Base-by-base conservation (phyloP, 768 basidiomycete genomes). In the Hygrophorus pudorinus region DNA sequence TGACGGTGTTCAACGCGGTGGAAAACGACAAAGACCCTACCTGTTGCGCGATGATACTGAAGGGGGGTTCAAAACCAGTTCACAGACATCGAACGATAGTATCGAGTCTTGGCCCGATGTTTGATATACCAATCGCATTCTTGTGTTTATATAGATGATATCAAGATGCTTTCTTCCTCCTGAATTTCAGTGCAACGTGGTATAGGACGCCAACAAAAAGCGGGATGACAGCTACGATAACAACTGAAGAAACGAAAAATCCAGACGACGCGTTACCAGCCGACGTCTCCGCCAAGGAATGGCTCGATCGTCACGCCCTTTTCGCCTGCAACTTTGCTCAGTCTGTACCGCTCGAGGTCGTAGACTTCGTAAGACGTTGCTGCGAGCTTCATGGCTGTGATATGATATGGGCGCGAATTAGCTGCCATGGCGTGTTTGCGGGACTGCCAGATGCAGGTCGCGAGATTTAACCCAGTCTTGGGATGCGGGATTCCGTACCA, bases 371-470 rank as follows among this genome's bases (percentile, higher is more conserved):
- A 96, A 2, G 84, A 80, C 3, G 63, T 61, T 7, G 74, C 76
- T 0, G 94, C 85, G 4, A 94, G 75, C 48, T 68, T 75, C 80
- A 89, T 89, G 1, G 93, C 94, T 31, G 71, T 71, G 44, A 83
- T 72, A 55, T 97, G 94, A 46, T 83, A 72, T 11, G 88, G 89
- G 5, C 81, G 74, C 0, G 78, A 75, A 51, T 79, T 89, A 0
- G 92, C 92, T 3, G 78, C 79, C 20, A 80, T 64, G 3, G 93
- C 94, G 48, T 91, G 84, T 51, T 74, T 73, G 5, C 92, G 79
- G 33, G 85, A 88, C 63, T 85, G 81, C 93, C 94, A 98, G 33
- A 98, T 83, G 65, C 93, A 97, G 13, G 92, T 96, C 6, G 93
- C 91, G 43, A 96, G 76, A 60, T 97, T 97, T 63, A 85, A 68